Conservation (phyloP, 2,329 filamentous ascomycete genomes). For the Clonostachys chloroleuca region DNA sequence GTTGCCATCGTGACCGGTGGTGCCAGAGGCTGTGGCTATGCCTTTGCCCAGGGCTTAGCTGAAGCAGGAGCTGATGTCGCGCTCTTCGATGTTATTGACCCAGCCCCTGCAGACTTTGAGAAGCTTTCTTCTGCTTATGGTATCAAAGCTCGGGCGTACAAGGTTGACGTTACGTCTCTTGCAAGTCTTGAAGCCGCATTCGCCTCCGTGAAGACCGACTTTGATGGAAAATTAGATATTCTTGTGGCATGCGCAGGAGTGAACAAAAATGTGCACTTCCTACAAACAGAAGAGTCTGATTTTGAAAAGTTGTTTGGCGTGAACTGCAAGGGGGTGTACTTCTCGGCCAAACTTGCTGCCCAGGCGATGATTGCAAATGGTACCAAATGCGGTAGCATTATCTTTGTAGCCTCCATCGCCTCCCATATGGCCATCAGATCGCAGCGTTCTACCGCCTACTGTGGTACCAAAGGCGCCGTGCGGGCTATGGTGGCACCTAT, state of each 20-base stretch:
- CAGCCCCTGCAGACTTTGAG: slow-evolving; percentile 33
- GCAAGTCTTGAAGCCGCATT: slow-evolving; percentile 44
- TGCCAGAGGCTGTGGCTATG: slow-evolving; percentile 57
- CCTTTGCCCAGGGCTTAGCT: slow-evolving; percentile 52
- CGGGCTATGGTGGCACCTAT: slow-evolving; percentile 16
- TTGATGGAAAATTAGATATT: slow-evolving; percentile 45
- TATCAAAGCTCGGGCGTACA: slow-evolving; percentile 38
- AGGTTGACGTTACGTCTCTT: slow-evolving; percentile 42
- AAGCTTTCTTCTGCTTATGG: slow-evolving; percentile 31
- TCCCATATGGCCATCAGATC: slow-evolving; percentile 43
- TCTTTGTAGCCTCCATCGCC: slow-evolving; percentile 49
- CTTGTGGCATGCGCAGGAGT: slow-evolving; percentile 56
- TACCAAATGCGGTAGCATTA: slow-evolving; percentile 44
- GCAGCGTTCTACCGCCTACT: slow-evolving; percentile 32
- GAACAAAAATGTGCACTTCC: slow-evolving; percentile 55
- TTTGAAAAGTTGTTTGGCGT: slow-evolving; percentile 60
- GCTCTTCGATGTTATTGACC: slow-evolving; percentile 53
- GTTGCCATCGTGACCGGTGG: slow-evolving; percentile 41
- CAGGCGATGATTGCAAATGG: slow-evolving; percentile 45
- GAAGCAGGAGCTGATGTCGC: slow-evolving; percentile 54
- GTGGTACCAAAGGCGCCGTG: slow-evolving; percentile 15
- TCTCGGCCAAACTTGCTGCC: slow-evolving; percentile 46
- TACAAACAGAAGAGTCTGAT: slow-evolving; percentile 55
- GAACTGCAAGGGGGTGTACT: slow-evolving; percentile 62
- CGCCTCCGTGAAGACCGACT: slow-evolving; percentile 34